Evolutionary conservation across 2,329 filamentous ascomycete genomes (phyloP).

Genomic region (Fonsecaea monophora): DNA sequence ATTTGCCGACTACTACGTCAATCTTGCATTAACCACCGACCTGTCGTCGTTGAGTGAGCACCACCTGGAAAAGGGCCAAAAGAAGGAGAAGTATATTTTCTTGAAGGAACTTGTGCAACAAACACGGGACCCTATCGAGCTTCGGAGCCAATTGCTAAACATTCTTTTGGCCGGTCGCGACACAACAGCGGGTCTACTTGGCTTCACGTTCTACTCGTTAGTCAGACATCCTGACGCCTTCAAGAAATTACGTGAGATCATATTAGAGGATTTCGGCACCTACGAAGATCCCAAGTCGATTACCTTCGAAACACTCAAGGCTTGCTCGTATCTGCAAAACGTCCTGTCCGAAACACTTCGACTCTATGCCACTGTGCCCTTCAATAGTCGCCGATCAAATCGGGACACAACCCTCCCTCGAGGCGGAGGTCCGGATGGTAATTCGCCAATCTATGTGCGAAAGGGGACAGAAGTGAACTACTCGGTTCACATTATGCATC

Average conservation of each 20-base stretch:
- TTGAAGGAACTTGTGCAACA: conserved; percentile 56
- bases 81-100: conserved; percentile 54
- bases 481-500: conserved; percentile 58
- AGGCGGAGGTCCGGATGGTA: conserved; percentile 66
- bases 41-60: conserved; percentile 41
- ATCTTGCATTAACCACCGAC: conserved; percentile 45
- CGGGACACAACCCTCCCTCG: conserved; percentile 53
- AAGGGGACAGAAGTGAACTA: conserved; percentile 55
- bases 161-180: conserved; percentile 62
- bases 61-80: conserved; percentile 40
- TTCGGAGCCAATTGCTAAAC: conserved; percentile 59
- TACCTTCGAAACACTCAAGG: conserved; percentile 53
- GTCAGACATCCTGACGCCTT: conserved; percentile 50
- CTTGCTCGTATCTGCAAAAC: conserved; percentile 48
- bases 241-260: conserved; percentile 46
- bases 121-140: conserved; percentile 50
- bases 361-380: conserved; percentile 55
- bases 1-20: conserved; percentile 59
- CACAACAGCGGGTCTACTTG: conserved; percentile 57
- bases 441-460: conserved; percentile 47
- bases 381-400: conserved; percentile 52
- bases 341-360: conserved; percentile 48
- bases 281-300: conserved; percentile 47
- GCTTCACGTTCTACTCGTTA: conserved; percentile 57
- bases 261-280: conserved; percentile 52